Evolutionary conservation across 1,139 yeast genomes (phyloP).

Genomic region (Suhomyces anneliseae): DNA sequence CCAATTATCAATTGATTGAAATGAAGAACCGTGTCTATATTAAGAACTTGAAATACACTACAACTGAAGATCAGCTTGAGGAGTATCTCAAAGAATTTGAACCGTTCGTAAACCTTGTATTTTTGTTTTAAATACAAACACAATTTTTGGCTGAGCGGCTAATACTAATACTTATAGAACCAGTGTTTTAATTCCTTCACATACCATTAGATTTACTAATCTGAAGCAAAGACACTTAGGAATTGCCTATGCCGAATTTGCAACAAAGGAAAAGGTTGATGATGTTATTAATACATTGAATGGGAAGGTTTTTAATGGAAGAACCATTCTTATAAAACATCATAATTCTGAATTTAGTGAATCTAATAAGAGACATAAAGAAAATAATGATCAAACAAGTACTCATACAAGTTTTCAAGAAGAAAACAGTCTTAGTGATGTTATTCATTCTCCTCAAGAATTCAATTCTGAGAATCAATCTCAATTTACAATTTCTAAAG

Average conservation of each 20-base stretch:
- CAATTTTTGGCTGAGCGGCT: neutral
- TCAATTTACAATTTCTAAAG: constrained; percentile 31
- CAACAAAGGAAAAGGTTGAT: constrained; percentile 48
- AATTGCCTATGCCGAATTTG: constrained; percentile 65
- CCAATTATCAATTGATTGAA: neutral
- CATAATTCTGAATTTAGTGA: constrained; percentile 12
- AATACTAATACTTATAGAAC: constrained; percentile 18
- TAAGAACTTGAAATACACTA: constrained; percentile 52
- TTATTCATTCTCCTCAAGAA: no score
- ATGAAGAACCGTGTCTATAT: constrained; percentile 38
- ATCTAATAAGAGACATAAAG: no score
- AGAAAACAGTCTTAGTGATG: no score
- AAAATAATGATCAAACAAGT: no score
- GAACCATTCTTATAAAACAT: constrained; percentile 18
- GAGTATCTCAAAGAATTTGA: constrained; percentile 40
- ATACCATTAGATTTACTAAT: constrained; percentile 49
- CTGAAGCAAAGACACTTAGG: constrained; percentile 54
- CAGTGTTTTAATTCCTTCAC: constrained; percentile 54
- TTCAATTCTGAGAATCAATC: neutral
- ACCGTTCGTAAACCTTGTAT: constrained; percentile 13
- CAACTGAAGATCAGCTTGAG: constrained; percentile 53
- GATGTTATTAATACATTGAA: constrained; percentile 44
- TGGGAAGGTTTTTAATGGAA: constrained; percentile 40
- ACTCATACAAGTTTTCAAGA: no score
- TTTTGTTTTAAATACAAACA: neutral